These are phyloP conservation scores for Spinacia oleracea DNA, from an alignment of 179 eudicot species.

Conservation along the genomic window DNA sequence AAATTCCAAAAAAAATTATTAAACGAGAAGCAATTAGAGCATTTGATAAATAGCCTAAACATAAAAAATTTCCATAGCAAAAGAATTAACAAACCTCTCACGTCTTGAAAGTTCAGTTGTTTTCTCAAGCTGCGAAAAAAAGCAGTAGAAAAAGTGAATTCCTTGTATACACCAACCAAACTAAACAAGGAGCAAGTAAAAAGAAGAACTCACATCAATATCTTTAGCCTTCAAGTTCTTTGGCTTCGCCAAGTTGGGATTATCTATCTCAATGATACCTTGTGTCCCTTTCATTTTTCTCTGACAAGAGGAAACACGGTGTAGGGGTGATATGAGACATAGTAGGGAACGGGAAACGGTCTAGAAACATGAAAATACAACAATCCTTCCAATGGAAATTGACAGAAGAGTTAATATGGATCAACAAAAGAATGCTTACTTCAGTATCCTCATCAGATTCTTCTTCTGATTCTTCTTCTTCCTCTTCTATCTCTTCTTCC, in stretches of 20 bases:
- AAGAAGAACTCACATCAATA: slow-evolving; percentile 60
- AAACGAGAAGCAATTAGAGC: background rate
- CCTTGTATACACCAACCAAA: background rate
- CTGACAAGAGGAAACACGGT: slow-evolving; percentile 17
- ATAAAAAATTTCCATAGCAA: slow-evolving; percentile 10
- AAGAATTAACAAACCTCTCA: slow-evolving; percentile 60
- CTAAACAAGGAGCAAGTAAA: slow-evolving; percentile 6
- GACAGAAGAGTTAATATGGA: background rate
- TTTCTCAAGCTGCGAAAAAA: slow-evolving; percentile 68
- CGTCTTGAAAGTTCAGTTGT: slow-evolving; percentile 83
- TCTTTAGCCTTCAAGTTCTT: slow-evolving; percentile 84
- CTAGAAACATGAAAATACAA: background rate
- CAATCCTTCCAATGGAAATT: background rate
- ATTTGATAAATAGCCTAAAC: background rate
- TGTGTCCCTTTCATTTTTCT: slow-evolving; percentile 77
- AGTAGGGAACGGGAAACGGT: background rate
- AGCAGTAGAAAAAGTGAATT: background rate
- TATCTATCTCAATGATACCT: slow-evolving; percentile 85
- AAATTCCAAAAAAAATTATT: too few species aligned
- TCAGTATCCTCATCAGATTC: slow-evolving; percentile 64
- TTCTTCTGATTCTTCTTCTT: slow-evolving; percentile 66
- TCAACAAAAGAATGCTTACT: slow-evolving; percentile 33
- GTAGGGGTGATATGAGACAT: background rate
- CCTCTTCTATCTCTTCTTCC: slow-evolving; percentile 57
- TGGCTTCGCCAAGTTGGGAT: slow-evolving; percentile 83